Evolutionary conservation across 306 rosid genomes (phyloP), one percentile per base, ranked within the genome.

Genomic region (Hylodesmum podocarpum): DNA sequence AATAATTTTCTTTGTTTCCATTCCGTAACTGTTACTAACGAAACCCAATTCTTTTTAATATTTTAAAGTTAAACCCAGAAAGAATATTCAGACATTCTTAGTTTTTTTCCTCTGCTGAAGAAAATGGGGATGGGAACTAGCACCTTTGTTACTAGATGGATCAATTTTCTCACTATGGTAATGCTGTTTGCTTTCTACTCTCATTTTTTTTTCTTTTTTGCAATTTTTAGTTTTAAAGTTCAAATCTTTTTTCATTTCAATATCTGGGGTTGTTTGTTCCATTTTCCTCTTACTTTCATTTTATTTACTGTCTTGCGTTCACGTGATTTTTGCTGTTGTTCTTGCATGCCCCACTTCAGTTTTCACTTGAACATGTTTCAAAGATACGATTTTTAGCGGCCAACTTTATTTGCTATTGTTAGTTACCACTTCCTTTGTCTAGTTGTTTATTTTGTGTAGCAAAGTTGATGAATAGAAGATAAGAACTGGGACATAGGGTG

Each of bases 121-220:
- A 89, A 79, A 64, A 91, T 95, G 97, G 96, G 96, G 6, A 49
- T 90, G 36, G 97, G 97, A 79, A 90, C 98, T 5, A 95, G 98
- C 89, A 92, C 91, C 77, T 95, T 95, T 83, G 88, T 95, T 15
- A 89, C 92, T 79, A 88, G 97, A 84, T 95, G 97, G 96, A 82
- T 95, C 90, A 95, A 95, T 83, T 89, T 95, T 80, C 96, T 95
- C 73, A 90, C 97, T 66, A 88, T 90, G 96, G 97, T 92, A 86
- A 43, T 27, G 73, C 24, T 79, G 10, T 70, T 10, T 73, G 65
- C 16, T 41, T 15, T 57, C 39, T 57, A 27, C 13, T n/a, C n/a
- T n/a, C n/a, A n/a, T n/a, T n/a, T n/a, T 29, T 61, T 64, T 18
- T n/a, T 67, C 65, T 19, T 24, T 11, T 53, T 31, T 19, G 31